These are phyloP conservation scores for Syncephalastrum monosporum DNA, from an alignment of 371 early-diverging fungal species.

Conservation along the genomic window DNA sequence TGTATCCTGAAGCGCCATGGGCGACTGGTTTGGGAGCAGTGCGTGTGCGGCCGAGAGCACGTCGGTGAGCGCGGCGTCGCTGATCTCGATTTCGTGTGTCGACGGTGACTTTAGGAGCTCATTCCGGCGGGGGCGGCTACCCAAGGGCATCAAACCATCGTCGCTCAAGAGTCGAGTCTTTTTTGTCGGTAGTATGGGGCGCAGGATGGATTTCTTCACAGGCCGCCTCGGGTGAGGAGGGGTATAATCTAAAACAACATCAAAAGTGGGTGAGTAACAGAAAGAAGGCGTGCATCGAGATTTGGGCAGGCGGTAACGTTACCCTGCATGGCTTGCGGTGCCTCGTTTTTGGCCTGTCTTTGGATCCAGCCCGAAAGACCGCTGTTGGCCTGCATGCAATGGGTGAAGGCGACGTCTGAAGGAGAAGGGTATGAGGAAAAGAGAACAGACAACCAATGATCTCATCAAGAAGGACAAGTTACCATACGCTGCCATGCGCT, in stretches of 20 bases:
- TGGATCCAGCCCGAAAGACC: constrained; percentile 41
- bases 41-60: constrained; percentile 37
- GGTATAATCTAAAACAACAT: constrained; percentile 14
- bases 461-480: background rate
- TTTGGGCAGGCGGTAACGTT: constrained; percentile 3
- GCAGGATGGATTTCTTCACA: constrained; percentile 21
- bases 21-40: constrained; percentile 31
- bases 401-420: constrained; percentile 36
- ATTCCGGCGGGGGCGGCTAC: background rate
- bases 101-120: constrained; percentile 2
- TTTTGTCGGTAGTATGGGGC: constrained; percentile 14
- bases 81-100: constrained; percentile 7
- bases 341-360: constrained; percentile 12
- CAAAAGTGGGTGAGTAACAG: too few relatives aligned
- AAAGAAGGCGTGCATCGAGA: background rate
- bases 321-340: constrained; percentile 19
- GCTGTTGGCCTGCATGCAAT: constrained; percentile 44
- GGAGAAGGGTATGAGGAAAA: background rate
- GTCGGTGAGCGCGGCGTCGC: constrained; percentile 23
- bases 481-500: constrained; percentile 43
- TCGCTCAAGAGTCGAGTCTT: constrained; percentile 4
- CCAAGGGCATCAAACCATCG: too few relatives aligned
- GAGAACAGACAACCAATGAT: background rate
- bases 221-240: constrained; percentile 17
- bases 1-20: constrained; percentile 14